phyloP scores from a whole-genome alignment of 2,329 filamentous ascomycete species.

The Penicillium polonicum region DNA sequence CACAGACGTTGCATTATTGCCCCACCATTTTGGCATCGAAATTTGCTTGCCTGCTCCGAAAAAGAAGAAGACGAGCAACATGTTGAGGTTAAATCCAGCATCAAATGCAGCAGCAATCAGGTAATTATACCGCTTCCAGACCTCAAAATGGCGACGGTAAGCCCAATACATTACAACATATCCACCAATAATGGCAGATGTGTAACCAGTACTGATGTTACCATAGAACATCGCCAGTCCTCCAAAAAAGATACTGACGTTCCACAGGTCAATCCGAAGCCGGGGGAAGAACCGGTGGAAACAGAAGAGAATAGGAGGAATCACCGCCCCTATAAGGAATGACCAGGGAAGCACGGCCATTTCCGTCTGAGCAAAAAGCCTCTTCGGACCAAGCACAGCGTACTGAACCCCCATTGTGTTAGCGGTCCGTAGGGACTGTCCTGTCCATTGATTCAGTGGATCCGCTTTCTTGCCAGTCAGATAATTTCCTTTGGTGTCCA shows the following conservation, averaged over 20 bases:
- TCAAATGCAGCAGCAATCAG: conserved; percentile 62
- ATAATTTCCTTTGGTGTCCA: conserved; percentile 57
- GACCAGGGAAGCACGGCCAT: conserved; percentile 33
- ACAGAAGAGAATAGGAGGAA: conserved; percentile 44
- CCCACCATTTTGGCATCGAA: conserved; percentile 64
- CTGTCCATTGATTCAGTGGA: conserved; percentile 62
- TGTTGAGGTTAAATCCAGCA: conserved; percentile 62
- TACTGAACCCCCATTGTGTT: conserved; percentile 61
- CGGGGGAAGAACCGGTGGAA: conserved; percentile 56
- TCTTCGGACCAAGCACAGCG: conserved; percentile 51
- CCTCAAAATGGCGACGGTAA: conserved; percentile 55
- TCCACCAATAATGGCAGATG: conserved; percentile 58
- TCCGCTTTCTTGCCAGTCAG: conserved; percentile 53
- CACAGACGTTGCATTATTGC: conserved; percentile 54
- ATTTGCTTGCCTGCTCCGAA: conserved; percentile 58
- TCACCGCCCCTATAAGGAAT: conserved; percentile 33
- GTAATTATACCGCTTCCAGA: conserved; percentile 63
- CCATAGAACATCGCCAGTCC: conserved; percentile 58
- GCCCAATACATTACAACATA: conserved; percentile 62
- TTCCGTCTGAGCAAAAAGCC: conserved; percentile 30
- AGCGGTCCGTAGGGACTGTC: conserved; percentile 52
- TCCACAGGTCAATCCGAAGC: conserved; percentile 58
- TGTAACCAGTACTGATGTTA: conserved; percentile 61
- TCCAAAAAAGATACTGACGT: conserved; percentile 62
- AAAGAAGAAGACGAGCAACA: conserved; percentile 61